Conservation (phyloP, 2,329 filamentous ascomycete genomes). For the Colletotrichum scovillei region DNA sequence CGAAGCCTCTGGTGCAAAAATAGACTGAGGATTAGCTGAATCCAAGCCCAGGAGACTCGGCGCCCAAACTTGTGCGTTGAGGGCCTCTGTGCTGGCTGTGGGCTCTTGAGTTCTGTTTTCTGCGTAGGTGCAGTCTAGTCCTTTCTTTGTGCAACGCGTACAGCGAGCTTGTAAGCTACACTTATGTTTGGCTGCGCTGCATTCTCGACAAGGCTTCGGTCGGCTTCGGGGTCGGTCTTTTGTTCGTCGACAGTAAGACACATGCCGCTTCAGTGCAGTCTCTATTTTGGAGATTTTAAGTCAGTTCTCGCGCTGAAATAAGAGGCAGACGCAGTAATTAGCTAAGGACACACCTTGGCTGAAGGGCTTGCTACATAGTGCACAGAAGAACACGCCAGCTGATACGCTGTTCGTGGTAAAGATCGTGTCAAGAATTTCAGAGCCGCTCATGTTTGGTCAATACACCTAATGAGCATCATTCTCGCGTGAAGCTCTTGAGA, state of each 20-base stretch:
- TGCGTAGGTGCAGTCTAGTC: constrained; percentile 20
- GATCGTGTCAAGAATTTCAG: neutral
- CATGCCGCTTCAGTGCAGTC: constrained; percentile 10
- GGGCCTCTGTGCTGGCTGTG: neutral
- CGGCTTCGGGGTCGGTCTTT: constrained; percentile 9
- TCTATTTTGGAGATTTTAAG: neutral
- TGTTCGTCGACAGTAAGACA: constrained; percentile 20
- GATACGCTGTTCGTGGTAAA: neutral
- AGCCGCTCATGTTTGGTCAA: neutral
- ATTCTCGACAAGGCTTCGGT: constrained; percentile 26
- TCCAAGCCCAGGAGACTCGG: neutral
- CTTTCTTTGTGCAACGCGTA: constrained; percentile 24
- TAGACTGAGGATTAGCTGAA: neutral
- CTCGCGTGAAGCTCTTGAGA: neutral
- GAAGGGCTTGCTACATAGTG: constrained; percentile 28
- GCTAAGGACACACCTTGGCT: constrained; percentile 5
- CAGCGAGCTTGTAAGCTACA: constrained; percentile 23
- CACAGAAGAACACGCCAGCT: constrained; percentile 8
- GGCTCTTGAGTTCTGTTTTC: neutral
- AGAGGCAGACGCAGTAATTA: no score
- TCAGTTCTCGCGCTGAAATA: neutral
- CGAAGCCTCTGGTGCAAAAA: neutral
- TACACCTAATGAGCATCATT: neutral
- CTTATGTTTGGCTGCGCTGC: constrained; percentile 29
- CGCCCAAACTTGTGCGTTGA: neutral